A percentile compares a stretch with the other conserved stretches of the same genome.
Evolutionary conservation across 139 green algal species (phyloP).

Genomic region (Chlamydomonas applanata): DNA sequence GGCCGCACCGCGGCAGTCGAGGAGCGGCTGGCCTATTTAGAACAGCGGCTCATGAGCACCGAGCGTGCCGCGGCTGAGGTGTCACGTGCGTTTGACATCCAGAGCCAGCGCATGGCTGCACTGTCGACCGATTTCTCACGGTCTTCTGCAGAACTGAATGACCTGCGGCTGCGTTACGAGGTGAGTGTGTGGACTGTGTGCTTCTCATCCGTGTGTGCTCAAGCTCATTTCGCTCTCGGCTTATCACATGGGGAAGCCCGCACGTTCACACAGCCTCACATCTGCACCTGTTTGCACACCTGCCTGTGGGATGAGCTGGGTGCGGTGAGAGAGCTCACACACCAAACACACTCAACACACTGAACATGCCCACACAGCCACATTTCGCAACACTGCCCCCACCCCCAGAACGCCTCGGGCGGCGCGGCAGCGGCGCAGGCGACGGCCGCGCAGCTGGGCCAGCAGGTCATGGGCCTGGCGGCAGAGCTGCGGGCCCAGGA

Average conservation of each 20-base stretch:
- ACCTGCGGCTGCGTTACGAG: constrained; percentile 35
- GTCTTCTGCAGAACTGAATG: constrained; percentile 21
- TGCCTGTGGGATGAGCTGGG: no score
- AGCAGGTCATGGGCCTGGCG: constrained; percentile 19
- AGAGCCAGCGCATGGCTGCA: constrained; percentile 24
- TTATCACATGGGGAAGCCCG: neutral
- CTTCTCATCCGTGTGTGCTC: neutral
- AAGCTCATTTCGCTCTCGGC: neutral
- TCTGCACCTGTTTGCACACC: no score
- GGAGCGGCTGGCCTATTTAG: constrained; percentile 17
- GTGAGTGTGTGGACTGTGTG: neutral
- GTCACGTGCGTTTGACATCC: constrained; percentile 22
- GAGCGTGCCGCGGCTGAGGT: constrained; percentile 1
- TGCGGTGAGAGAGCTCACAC: no score
- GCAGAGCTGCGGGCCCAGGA: constrained; percentile 13
- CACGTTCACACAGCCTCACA: no score
- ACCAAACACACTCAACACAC: no score
- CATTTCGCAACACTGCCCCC: no score
- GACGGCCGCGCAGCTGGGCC: neutral
- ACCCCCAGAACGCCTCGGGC: no score
- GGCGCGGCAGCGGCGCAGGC: no score
- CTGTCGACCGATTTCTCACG: constrained; percentile 18
- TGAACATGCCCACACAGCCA: no score
- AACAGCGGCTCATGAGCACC: constrained; percentile 1
- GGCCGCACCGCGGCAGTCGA: constrained; percentile 8